Evolutionary conservation across 257 asterid genomes (phyloP).

Genomic region (Solanum chilense): DNA sequence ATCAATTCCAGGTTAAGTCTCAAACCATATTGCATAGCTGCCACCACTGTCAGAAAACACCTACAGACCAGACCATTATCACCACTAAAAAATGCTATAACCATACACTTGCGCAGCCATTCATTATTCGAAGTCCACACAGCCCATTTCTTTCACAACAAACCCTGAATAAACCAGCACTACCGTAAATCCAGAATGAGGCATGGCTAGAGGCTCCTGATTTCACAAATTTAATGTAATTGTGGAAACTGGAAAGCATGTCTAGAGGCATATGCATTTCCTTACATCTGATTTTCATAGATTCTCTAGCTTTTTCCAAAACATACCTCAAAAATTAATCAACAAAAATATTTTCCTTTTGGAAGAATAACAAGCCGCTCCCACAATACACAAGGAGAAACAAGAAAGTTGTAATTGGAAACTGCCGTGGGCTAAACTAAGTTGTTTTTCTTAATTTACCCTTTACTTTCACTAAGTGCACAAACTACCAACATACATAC

Average conservation of each 20-base stretch:
- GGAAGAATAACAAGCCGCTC: neutral
- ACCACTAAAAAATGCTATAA: neutral
- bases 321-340: neutral
- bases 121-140: neutral
- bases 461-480: neutral
- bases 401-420: neutral
- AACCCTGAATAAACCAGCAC: neutral
- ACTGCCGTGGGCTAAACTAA: neutral
- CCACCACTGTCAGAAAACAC: neutral
- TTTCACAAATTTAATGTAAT: neutral
- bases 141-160: neutral
- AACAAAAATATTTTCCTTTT: neutral
- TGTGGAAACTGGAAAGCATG: neutral
- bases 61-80: neutral
- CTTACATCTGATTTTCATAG: neutral
- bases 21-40: neutral
- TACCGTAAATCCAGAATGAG: neutral
- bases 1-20: neutral
- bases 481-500: neutral
- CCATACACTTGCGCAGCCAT: neutral
- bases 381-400: neutral
- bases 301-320: neutral
- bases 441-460: neutral
- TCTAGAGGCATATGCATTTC: neutral
- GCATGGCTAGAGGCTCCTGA: neutral